Conservation (phyloP, 192 early-diverging fungal species). For the Entomortierella beljakovae region DNA sequence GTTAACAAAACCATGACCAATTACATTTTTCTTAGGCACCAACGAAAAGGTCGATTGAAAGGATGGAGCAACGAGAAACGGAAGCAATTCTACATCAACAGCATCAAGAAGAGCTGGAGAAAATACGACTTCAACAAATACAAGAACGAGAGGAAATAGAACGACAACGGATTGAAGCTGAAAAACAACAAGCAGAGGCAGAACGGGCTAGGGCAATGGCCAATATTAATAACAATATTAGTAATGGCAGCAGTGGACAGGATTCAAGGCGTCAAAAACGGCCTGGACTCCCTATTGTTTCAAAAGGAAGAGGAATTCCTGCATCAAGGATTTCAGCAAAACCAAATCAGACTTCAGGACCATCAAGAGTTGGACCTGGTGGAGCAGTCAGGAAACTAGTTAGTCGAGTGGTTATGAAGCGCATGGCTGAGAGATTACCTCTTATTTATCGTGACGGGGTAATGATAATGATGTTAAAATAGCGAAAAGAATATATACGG, state of each 20-base stretch:
- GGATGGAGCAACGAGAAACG: conserved; percentile 45
- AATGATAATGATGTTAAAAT: neutral
- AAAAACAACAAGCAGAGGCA: conserved; percentile 31
- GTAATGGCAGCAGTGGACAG: conserved; percentile 8
- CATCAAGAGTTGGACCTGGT: conserved; percentile 35
- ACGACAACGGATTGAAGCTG: conserved; percentile 29
- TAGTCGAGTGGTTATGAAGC: conserved; percentile 42
- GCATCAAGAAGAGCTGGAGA: conserved; percentile 49
- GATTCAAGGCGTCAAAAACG: conserved; percentile 6
- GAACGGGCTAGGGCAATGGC: conserved; percentile 25
- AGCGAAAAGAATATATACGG: neutral
- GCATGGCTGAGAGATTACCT: conserved; percentile 37
- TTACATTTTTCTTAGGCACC: conserved; percentile 23
- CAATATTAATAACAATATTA: neutral
- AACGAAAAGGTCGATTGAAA: conserved; percentile 35
- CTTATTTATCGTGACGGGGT: conserved; percentile 46
- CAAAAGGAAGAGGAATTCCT: conserved; percentile 8
- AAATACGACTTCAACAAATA: conserved; percentile 32
- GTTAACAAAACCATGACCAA: neutral
- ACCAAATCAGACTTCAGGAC: conserved; percentile 1
- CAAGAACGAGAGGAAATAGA: conserved; percentile 39
- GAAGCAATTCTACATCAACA: conserved; percentile 35
- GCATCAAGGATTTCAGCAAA: conserved; percentile 22
- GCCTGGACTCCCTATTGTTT: neutral
- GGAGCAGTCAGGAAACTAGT: conserved; percentile 39